Conservation (phyloP, 768 basidiomycete species). For the Mycena vulgaris region DNA sequence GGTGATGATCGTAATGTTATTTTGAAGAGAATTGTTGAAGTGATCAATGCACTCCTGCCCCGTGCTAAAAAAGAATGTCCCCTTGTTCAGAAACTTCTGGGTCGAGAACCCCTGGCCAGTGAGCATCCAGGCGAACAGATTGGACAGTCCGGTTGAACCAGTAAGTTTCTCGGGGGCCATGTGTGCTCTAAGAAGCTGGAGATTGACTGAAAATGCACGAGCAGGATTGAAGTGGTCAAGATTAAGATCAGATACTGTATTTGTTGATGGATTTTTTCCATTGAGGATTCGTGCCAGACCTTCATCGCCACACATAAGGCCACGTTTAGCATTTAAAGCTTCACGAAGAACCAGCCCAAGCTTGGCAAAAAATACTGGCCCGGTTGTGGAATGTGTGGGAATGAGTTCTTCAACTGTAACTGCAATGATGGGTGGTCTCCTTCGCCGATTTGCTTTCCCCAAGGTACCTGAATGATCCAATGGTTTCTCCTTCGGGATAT, state of each 20-base stretch:
- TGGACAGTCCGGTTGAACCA: not conserved
- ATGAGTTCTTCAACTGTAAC: too few species aligned
- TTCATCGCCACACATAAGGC: not conserved
- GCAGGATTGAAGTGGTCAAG: not conserved
- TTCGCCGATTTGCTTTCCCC: too few species aligned
- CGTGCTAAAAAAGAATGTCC: not conserved
- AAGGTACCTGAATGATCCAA: not conserved
- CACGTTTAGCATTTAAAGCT: not conserved
- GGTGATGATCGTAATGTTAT: not conserved
- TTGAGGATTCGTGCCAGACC: not conserved
- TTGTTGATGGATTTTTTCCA: not conserved
- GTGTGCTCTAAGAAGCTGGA: not conserved
- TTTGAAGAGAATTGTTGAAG: not conserved
- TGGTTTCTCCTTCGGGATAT: not conserved
- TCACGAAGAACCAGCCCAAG: not conserved
- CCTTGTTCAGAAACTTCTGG: not conserved
- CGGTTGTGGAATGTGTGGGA: too few species aligned
- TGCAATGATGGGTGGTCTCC: too few species aligned
- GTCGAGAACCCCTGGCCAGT: not conserved
- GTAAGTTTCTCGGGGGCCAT: not conserved
- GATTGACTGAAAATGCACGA: not conserved
- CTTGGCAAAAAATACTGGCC: too few species aligned
- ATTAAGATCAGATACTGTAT: not conserved
- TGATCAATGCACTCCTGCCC: not conserved
- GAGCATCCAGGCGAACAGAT: conserved; percentile 4